Conservation (phyloP, 1,139 yeast species). For the Yamadazyma conglobata region DNA sequence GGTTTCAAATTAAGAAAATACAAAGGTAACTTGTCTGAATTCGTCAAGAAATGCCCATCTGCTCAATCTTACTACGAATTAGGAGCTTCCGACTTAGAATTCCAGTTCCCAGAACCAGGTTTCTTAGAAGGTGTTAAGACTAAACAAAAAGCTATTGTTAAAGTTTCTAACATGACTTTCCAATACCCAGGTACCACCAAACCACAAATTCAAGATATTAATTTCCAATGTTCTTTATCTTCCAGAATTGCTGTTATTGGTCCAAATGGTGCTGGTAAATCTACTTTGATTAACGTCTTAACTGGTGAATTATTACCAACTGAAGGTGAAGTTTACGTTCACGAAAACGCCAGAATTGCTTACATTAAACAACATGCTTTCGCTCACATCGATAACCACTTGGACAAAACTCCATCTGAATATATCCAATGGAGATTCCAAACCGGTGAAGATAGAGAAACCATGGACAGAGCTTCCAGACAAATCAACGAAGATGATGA, state of each 20-base stretch:
- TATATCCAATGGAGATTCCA: slow-evolving; percentile 99
- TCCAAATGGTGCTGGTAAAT: slow-evolving; percentile 99
- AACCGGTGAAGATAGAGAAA: slow-evolving; percentile 99
- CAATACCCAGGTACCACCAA: slow-evolving; percentile 98
- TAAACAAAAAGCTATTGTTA: slow-evolving; percentile 98
- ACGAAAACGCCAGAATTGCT: slow-evolving; percentile 99
- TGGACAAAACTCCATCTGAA: slow-evolving; percentile 99
- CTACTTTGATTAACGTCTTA: slow-evolving; percentile 95
- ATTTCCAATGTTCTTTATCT: slow-evolving; percentile 98
- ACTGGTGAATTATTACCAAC: slow-evolving; percentile 99
- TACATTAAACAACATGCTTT: slow-evolving; percentile 99
- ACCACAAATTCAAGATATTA: slow-evolving; percentile 87
- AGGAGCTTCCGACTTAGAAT: slow-evolving; percentile 95
- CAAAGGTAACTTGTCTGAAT: slow-evolving; percentile 99
- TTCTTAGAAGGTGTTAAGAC: slow-evolving; percentile 99
- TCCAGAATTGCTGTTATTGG: slow-evolving; percentile 99
- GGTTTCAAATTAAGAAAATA: slow-evolving; percentile 99
- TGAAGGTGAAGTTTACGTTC: slow-evolving; percentile 96
- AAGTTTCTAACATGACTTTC: slow-evolving; percentile 95
- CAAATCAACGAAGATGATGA: slow-evolving; percentile 96
- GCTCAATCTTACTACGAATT: slow-evolving; percentile 98
- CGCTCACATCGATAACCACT: slow-evolving; percentile 97
- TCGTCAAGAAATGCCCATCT: slow-evolving; percentile 97
- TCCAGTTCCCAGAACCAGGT: slow-evolving; percentile 99
- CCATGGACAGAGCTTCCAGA: slow-evolving; percentile 99